Percentiles rank a stretch among this genome's conserved stretches.
Conservation (phyloP, 108 stramenopile genomes). For the Seminavis robusta region DNA sequence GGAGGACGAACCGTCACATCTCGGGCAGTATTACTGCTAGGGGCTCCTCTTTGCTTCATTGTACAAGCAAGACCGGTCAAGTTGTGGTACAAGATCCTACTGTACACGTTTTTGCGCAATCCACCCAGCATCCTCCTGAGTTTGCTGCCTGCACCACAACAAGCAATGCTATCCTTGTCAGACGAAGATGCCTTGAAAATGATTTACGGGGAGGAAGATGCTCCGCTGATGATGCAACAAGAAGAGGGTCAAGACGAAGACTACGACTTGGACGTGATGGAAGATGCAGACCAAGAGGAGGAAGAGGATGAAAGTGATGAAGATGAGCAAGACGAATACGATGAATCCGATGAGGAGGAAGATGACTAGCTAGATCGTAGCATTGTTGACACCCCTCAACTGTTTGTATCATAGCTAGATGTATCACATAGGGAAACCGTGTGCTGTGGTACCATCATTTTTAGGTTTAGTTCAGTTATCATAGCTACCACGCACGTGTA, state of each 20-base stretch:
- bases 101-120: conserved; percentile 61
- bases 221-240: not conserved
- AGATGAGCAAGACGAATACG: conserved; percentile 17
- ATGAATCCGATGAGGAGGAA: conserved; percentile 21
- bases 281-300: conserved; percentile 25
- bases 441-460: no score
- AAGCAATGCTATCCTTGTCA: conserved; percentile 59
- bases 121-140: conserved; percentile 73
- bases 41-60: conserved; percentile 70
- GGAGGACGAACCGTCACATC: conserved; percentile 70
- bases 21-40: conserved; percentile 50
- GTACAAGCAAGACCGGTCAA: conserved; percentile 81
- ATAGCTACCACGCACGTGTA: no score
- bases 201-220: conserved; percentile 15
- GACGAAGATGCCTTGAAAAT: conserved; percentile 7
- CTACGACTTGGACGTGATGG: not conserved
- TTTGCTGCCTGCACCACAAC: conserved; percentile 80
- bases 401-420: no score
- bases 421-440: no score
- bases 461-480: no score
- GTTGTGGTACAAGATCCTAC: conserved; percentile 63
- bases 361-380: conserved; percentile 5
- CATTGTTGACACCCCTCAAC: no score
- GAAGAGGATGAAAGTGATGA: conserved; percentile 11
- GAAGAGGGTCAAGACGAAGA: conserved; percentile 7